Evolutionary conservation across 2,329 filamentous ascomycete genomes (phyloP).

Genomic region (Hypoxylon sp.): DNA sequence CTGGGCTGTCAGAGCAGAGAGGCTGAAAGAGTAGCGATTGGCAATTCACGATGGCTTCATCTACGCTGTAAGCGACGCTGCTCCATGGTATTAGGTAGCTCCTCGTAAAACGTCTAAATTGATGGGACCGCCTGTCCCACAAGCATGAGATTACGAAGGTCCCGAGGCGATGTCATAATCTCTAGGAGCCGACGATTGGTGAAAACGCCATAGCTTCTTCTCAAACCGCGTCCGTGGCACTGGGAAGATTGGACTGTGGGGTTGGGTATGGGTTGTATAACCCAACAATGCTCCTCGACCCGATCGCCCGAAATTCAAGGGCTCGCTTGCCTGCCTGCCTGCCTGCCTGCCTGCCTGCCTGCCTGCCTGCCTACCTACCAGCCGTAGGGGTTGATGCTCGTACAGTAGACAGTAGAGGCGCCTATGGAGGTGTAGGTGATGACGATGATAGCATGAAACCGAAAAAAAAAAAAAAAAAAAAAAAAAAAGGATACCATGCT

Average conservation of each 20-base stretch:
- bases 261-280: conserved; percentile 21
- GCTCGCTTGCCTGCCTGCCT: conserved; percentile 15
- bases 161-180: conserved; percentile 5
- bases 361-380: no score
- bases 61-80: no score
- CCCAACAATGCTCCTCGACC: no score
- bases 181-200: conserved; percentile 14
- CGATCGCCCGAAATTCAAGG: conserved; percentile 18
- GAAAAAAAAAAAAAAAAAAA: no score
- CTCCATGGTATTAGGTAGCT: no score
- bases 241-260: conserved; percentile 35
- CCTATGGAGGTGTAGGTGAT: neutral
- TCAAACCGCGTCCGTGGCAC: conserved; percentile 36
- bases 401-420: neutral
- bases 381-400: conserved; percentile 1
- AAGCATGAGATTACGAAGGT: conserved; percentile 9
- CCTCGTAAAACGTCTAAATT: neutral
- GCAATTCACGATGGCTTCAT: conserved; percentile 5
- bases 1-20: conserved; percentile 14
- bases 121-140: conserved; percentile 20
- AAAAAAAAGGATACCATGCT: conserved; percentile 11
- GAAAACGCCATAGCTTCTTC: conserved; percentile 11
- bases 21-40: conserved; percentile 15
- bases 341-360: no score
- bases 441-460: no score